phyloP scores from a whole-genome alignment of 1,139 yeast species.

The Kodamaea fungicola region DNA sequence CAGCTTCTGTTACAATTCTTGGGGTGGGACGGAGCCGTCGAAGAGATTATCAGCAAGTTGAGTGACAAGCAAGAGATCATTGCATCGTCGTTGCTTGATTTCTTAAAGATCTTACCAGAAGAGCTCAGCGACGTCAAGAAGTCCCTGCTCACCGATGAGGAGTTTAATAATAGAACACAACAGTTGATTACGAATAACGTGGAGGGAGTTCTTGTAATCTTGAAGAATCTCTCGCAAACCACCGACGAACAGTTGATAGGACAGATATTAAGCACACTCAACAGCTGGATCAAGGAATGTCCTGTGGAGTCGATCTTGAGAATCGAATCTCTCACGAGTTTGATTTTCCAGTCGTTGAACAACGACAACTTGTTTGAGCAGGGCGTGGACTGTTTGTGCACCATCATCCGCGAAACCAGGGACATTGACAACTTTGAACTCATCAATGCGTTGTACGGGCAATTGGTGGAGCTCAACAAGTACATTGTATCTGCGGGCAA shows the following conservation, averaged over 20 bases:
- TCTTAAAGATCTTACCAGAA: conserved; percentile 85
- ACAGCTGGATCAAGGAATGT: conserved; percentile 87
- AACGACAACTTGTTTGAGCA: conserved; percentile 74
- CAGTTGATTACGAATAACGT: conserved; percentile 67
- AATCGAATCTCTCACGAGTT: conserved; percentile 57
- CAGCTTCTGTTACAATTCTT: conserved; percentile 76
- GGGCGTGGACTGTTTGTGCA: conserved; percentile 81
- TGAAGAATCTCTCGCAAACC: conserved; percentile 47
- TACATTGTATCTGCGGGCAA: conserved; percentile 32
- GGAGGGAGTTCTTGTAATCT: conserved; percentile 59
- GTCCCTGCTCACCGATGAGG: conserved; percentile 78
- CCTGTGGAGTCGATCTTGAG: conserved; percentile 65
- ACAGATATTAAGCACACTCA: conserved; percentile 68
- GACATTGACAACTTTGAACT: conserved; percentile 63
- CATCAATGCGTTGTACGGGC: conserved; percentile 65
- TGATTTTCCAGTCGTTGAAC: conserved; percentile 66
- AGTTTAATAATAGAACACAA: conserved; percentile 61
- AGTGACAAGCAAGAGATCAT: conserved; percentile 34
- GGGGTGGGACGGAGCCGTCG: conserved; percentile 68
- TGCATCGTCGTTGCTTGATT: conserved; percentile 57
- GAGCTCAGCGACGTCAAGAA: conserved; percentile 78
- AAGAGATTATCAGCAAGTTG: conserved; percentile 58
- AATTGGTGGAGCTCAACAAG: conserved; percentile 59
- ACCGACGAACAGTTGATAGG: conserved; percentile 18
- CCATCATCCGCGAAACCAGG: conserved; percentile 76